Base-by-base conservation (phyloP, 305 asterid species). In the Striga hermonthica region DNA sequence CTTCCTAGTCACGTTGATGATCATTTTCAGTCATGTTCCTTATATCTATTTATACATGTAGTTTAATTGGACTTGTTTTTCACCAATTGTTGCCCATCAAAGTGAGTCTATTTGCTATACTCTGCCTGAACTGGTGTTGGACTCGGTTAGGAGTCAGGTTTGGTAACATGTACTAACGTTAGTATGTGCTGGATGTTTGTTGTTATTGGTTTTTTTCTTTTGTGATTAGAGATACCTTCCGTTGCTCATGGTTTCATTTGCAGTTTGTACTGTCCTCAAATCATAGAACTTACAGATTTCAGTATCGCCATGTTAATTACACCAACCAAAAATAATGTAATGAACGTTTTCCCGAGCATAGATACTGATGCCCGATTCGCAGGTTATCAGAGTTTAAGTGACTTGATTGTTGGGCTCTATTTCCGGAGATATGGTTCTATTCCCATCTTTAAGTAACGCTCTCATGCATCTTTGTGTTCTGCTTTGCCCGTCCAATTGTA, bases 141-240 rank as follows among this genome's bases (percentile, higher is more conserved):
- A 43, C 52, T 57, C 55, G 43, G 22, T 63, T 50, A 41, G 9
- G 31, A 62, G 50, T 1, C 12, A 16, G 48, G 39, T 16, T 28
- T 14, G 52, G 56, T 54, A 11, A 35, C 44, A 52, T 49, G 55
- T 34, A 47, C 8, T 55, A 28, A 48, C 43, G 15, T 54, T 37
- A 28, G 65, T 57, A 47, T 47, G 10, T 1, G 11, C 13, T 7
- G 58, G 4, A 55, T 7, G 14, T 45, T 66, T 38, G 40, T 15
- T 66, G 57, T 14, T 65, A n/a, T n/a, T n/a, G n/a, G 37, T 9
- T 56, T 55, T 61, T 55, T 9, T 56, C 43, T 61, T 55, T 66
- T 48, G 16, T 60, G 14, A 31, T 53, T 34, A 16, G 60, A 12
- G 44, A 50, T 35, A 41, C 48, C n/a, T 57, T 48, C 40, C 37